A percentile compares a stretch with the other conserved stretches of the same genome.
These are phyloP conservation scores for Cordyceps cicadae DNA, from an alignment of 2,329 filamentous ascomycete genomes.

Conservation along the genomic window DNA sequence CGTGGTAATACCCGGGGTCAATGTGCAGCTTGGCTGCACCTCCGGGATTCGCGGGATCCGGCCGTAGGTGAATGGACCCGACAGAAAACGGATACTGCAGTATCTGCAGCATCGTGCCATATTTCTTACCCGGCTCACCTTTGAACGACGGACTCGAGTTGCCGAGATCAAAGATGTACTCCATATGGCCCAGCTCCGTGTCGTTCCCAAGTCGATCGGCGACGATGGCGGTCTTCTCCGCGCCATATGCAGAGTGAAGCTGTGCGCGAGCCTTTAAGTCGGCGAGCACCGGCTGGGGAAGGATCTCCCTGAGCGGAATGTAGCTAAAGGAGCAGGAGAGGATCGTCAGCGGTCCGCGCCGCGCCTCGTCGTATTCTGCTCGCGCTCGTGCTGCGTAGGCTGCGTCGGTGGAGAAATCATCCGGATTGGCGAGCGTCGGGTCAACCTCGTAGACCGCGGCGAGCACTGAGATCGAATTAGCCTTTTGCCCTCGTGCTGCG, in stretches of 20 bases:
- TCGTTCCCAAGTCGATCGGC: slow-evolving; percentile 24
- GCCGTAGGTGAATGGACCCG: slow-evolving; percentile 37
- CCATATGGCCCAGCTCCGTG: slow-evolving; percentile 34
- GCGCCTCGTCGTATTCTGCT: slow-evolving; percentile 24
- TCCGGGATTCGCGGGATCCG: slow-evolving; percentile 21
- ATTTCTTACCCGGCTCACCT: slow-evolving; percentile 30
- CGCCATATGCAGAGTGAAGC: slow-evolving; percentile 14
- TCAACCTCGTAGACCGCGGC: slow-evolving; percentile 38
- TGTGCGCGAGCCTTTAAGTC: slow-evolving; percentile 17
- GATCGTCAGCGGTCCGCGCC: slow-evolving; percentile 29
- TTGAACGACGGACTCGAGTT: slow-evolving; percentile 35
- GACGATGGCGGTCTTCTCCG: slow-evolving; percentile 23
- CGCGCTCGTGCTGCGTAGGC: slow-evolving; percentile 23
- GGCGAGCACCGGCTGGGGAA: slow-evolving; percentile 18
- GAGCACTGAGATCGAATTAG: slow-evolving; percentile 25
- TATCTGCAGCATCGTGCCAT: slow-evolving; percentile 40
- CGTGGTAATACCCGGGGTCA: slow-evolving; percentile 34
- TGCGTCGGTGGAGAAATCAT: slow-evolving; percentile 29
- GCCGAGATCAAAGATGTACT: slow-evolving; percentile 41
- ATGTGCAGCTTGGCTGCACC: slow-evolving; percentile 19
- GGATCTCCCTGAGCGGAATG: slow-evolving; percentile 30
- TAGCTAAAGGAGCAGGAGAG: slow-evolving; percentile 35
- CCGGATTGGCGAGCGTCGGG: slow-evolving; percentile 29
- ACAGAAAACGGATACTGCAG: slow-evolving; percentile 43
- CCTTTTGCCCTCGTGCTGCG: background rate